These are phyloP conservation scores for Cladosporium velox DNA, from an alignment of 2,329 filamentous ascomycete genomes.

Conservation along the genomic window DNA sequence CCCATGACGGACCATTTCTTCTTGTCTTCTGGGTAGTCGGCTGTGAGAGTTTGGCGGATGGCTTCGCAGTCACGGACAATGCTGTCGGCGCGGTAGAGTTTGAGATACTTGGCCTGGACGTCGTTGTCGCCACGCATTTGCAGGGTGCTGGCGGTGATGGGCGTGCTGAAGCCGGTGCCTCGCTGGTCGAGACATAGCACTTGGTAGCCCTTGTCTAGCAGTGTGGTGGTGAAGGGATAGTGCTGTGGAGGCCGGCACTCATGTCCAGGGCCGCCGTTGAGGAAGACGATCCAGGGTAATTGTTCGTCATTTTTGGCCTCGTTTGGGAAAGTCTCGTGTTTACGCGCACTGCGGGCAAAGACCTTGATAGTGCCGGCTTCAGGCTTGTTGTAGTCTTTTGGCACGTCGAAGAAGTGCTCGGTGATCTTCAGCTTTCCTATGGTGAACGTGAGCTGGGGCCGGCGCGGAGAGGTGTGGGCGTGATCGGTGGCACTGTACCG, in stretches of 20 bases:
- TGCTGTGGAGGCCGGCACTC: conserved; percentile 75
- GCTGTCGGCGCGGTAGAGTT: conserved; percentile 82
- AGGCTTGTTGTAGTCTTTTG: conserved; percentile 71
- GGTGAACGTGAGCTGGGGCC: conserved; percentile 16
- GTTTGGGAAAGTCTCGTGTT: conserved; percentile 59
- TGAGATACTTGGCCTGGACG: conserved; percentile 77
- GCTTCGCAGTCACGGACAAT: conserved; percentile 90
- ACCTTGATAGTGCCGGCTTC: conserved; percentile 65
- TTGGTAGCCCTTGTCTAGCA: conserved; percentile 81
- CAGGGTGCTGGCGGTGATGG: conserved; percentile 73
- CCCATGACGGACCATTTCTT: conserved; percentile 84
- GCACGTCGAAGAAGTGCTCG: conserved; percentile 85
- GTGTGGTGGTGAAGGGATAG: conserved; percentile 66
- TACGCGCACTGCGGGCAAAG: conserved; percentile 74
- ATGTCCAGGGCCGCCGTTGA: conserved; percentile 85
- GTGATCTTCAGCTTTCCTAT: conserved; percentile 73
- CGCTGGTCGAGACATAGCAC: conserved; percentile 84
- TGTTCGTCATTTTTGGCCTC: conserved; percentile 50
- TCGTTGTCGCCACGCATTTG: conserved; percentile 61
- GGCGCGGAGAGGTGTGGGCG: neutral
- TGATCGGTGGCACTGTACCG: conserved; percentile 34
- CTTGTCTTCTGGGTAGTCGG: conserved; percentile 66
- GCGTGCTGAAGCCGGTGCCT: conserved; percentile 81
- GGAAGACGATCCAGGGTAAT: conserved; percentile 66
- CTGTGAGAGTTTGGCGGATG: conserved; percentile 72